Base-by-base conservation (phyloP, 176 grass and related monocot genomes). In the Carex myosuroides region DNA sequence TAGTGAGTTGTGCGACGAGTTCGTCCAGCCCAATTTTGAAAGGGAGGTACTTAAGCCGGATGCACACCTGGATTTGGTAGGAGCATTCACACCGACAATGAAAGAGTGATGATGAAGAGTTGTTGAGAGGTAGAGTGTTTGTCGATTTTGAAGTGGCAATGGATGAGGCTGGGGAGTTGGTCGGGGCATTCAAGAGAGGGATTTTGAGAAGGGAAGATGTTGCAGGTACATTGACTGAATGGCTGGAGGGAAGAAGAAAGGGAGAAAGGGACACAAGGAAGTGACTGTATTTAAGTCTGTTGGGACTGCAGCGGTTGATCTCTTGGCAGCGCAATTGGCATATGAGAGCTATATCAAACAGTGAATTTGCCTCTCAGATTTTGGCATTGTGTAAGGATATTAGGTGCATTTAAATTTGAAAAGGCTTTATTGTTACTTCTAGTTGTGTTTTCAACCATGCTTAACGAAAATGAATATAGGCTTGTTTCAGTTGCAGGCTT, bases 221-320 rank as follows among this genome's bases (percentile, higher is more conserved):
- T 65, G 88, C 70, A 4, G 93, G 93, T 71, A 93, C 93, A 33
- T 87, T 98, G 70, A 30, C 73, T 30, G 89, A 95, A 57, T 88
- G 55, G 88, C 88, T 65, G 85, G 86, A 11, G 88, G 91, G 44
- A 74, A 55, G 26, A 88, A 86, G 75, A 59, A 42, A 6, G 91
- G 96, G 76, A 87, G 89, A 70, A 91, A 79, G 30, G 41, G 75
- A 54, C 86, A 90, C 29, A 89, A 95, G 62, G 87, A 98, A 85
- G 80, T 98, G 81, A 98, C 93, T 11, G 93, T 95, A 76, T 95
- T 98, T 21, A 98, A 98, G 67, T 90, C 89, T 3, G 96, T 99
- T 30, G 96, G 93, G 10, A 89, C 93, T 11, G 91, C 88, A 11
- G 93, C 92, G 8, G 96, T 92, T 3, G 96, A 99, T 84, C 89